These are phyloP conservation scores for Cruciata laevipes DNA, from an alignment of 257 asterid species.

Conservation along the genomic window DNA sequence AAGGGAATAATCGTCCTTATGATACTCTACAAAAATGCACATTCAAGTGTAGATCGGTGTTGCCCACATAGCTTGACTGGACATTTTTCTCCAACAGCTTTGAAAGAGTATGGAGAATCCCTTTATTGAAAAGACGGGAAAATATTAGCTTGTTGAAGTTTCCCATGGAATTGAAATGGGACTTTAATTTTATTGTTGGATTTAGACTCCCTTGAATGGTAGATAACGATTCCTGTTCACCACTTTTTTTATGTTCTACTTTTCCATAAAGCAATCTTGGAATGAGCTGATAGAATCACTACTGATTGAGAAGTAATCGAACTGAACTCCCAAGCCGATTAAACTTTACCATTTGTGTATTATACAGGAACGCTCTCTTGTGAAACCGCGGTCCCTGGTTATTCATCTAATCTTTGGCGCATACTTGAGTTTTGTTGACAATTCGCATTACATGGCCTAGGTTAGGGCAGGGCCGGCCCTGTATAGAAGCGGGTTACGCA, in stretches of 20 bases:
- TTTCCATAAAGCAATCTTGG: neutral
- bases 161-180: neutral
- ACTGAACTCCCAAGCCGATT: too few relatives aligned
- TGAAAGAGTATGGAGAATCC: neutral
- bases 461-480: too few relatives aligned
- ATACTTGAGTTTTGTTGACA: too few relatives aligned
- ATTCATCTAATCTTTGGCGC: too few relatives aligned
- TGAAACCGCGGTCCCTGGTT: too few relatives aligned
- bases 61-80: constrained; percentile 8
- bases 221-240: constrained; percentile 17
- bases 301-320: too few relatives aligned
- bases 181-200: constrained; percentile 26
- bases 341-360: too few relatives aligned
- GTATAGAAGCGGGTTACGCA: too few relatives aligned
- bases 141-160: neutral
- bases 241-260: constrained; percentile 28
- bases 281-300: too few relatives aligned
- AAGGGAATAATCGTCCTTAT: constrained; percentile 59
- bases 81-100: neutral
- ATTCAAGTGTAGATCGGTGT: constrained; percentile 7
- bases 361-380: too few relatives aligned
- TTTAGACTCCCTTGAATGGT: constrained; percentile 33
- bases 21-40: constrained; percentile 17
- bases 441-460: too few relatives aligned
- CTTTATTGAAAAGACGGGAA: neutral